Evolutionary conservation across 129 eudicot genomes (phyloP), one percentile per base, ranked within the genome.

Genomic region (Oenanthe sinensis): DNA sequence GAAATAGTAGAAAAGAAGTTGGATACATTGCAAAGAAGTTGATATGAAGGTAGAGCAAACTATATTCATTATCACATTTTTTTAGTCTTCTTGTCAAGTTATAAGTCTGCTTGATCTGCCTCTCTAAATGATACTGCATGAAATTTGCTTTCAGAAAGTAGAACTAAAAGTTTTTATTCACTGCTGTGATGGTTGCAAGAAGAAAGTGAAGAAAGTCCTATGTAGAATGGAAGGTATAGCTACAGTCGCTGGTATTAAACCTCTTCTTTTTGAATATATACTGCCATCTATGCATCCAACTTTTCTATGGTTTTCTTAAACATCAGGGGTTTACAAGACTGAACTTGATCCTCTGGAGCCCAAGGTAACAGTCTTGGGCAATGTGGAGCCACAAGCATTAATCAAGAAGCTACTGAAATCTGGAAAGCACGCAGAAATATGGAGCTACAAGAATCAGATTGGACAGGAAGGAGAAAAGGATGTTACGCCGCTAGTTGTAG

Each of bases 101-200:
- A 60, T 9, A 9, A 2, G 14, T n/a, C 4, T n/a, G 10, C 65
- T 58, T 58, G 4, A 60, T n/a, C 36, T n/a, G 68, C 68, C 10
- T 65, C 72, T 13, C 72, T 67, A 54, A 76, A 54, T 39, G 24
- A 55, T 16, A 50, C 43, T 37, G 50, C 37, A 6, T 76, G 17
- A 44, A 43, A 36, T 76, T 60, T 77, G 42, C 45, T 77, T 77
- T 24, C 80, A 77, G 80, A 77, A 77, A 60, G 37, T 77, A 22
- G 80, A 77, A 60, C 42, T 77, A 13, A 77, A 77, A 40, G 80
- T 77, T 11, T 54, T 28, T 3, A 44, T 77, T 36, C 71, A 77
- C 43, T 77, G 79, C 50, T 58, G 80, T 44, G 80, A 77, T 24
- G 80, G 80, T n/a, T 77, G 80, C 55, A 77, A 77, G 80, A 60